phyloP scores from a whole-genome alignment of 2,329 filamentous ascomycete genomes.

The Leptosphaerulina australis region DNA sequence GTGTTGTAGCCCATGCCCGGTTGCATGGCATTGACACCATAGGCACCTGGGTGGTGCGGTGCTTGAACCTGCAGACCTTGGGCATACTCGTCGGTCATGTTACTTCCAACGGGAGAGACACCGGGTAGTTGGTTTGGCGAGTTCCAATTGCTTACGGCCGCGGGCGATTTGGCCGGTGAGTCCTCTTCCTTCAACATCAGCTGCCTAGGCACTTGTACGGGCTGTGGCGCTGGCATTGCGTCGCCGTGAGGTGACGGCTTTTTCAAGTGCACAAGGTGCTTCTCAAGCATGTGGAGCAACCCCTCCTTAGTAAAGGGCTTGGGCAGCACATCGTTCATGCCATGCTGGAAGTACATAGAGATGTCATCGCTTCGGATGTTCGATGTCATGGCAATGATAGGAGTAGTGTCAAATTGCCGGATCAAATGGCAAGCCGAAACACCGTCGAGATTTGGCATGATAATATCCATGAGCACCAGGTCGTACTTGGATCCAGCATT shows the following conservation, averaged over 20 bases:
- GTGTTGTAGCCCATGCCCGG: conserved; percentile 48
- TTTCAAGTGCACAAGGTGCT: conserved; percentile 83
- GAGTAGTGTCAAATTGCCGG: conserved; percentile 80
- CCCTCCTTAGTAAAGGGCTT: conserved; percentile 94
- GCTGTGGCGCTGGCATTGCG: conserved; percentile 59
- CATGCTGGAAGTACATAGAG: conserved; percentile 94
- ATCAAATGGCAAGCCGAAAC: conserved; percentile 95
- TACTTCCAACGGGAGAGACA: conserved; percentile 61
- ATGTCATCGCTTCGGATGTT: conserved; percentile 98
- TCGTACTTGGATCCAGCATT: conserved; percentile 69
- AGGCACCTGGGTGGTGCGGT: conserved; percentile 46
- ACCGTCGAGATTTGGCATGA: conserved; percentile 95
- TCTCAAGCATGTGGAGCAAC: conserved; percentile 79
- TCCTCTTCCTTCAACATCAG: conserved; percentile 66
- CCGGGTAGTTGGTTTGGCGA: conserved; percentile 65
- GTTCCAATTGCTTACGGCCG: conserved; percentile 66
- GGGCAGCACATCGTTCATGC: conserved; percentile 92
- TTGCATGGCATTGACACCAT: conserved; percentile 45
- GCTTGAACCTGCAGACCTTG: conserved; percentile 51
- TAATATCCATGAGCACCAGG: conserved; percentile 67
- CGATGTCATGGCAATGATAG: conserved; percentile 98
- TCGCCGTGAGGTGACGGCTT: conserved; percentile 59
- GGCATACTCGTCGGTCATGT: conserved; percentile 54
- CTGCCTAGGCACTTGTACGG: conserved; percentile 59
- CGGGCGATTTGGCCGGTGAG: conserved; percentile 66